Evolutionary conservation across 805 yeast genomes (phyloP).

Genomic region (Schwanniomyces vanrijiae): DNA sequence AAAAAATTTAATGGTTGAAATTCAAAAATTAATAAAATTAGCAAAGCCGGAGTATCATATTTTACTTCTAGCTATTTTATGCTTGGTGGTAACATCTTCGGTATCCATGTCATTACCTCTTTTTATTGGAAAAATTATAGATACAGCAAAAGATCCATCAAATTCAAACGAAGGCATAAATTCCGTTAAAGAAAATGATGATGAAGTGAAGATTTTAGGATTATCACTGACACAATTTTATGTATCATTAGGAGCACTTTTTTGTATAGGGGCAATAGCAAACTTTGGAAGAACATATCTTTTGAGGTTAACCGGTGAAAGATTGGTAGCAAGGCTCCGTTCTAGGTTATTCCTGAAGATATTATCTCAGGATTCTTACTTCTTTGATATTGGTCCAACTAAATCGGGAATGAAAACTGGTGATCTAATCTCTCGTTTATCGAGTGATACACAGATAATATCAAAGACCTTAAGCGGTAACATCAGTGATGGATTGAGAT

Average conservation of each 20-base stretch:
- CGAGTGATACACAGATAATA: slow-evolving; percentile 86
- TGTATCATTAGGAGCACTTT: slow-evolving; percentile 57
- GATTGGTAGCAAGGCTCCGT: slow-evolving; percentile 80
- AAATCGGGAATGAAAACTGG: slow-evolving; percentile 66
- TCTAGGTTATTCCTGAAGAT: slow-evolving; percentile 74
- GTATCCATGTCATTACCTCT: slow-evolving; percentile 81
- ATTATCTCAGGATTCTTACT: slow-evolving; percentile 82
- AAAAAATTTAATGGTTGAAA: slow-evolving; percentile 12
- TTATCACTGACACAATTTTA: slow-evolving; percentile 65
- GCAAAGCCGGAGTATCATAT: slow-evolving; percentile 53
- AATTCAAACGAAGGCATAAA: slow-evolving; percentile 8
- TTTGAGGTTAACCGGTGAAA: slow-evolving; percentile 79
- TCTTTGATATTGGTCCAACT: slow-evolving; percentile 75
- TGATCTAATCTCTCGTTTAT: slow-evolving; percentile 83
- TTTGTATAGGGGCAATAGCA: slow-evolving; percentile 72
- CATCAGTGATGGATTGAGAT: slow-evolving; percentile 87
- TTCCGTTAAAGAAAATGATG: not conserved
- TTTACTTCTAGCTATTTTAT: slow-evolving; percentile 53
- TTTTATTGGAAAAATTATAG: slow-evolving; percentile 83
- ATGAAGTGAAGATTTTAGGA: slow-evolving; percentile 42
- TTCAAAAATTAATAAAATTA: slow-evolving; percentile 20
- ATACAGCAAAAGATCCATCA: slow-evolving; percentile 37
- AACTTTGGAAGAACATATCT: slow-evolving; percentile 79
- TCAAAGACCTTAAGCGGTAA: slow-evolving; percentile 85
- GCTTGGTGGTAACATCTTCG: slow-evolving; percentile 70